Evolutionary conservation across 164 flowering plant species (phyloP).

Genomic region (Vitis amurensis): DNA sequence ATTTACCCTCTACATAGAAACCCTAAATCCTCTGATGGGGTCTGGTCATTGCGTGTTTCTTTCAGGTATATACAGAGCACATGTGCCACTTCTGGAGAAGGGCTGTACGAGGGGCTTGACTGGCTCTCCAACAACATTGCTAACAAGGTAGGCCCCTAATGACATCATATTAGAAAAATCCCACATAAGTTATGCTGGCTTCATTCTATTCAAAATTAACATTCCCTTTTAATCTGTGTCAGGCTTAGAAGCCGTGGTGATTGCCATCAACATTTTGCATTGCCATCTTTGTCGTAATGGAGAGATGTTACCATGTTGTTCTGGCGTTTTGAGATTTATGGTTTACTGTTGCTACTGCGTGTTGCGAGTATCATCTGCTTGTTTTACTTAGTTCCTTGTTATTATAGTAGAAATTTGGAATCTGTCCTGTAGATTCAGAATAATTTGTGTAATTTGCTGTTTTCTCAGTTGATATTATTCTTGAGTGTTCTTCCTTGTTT

Average conservation of each 20-base stretch:
- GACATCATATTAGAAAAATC: not conserved
- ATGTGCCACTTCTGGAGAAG: slow-evolving; percentile 35
- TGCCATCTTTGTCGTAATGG: not conserved
- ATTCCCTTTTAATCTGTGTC: not conserved
- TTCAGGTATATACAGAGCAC: slow-evolving; percentile 36
- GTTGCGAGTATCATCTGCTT: not conserved
- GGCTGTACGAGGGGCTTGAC: slow-evolving; percentile 32
- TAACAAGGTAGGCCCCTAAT: slow-evolving; percentile 20
- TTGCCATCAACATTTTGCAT: slow-evolving; percentile 2
- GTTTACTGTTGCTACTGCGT: not conserved
- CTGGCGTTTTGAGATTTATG: not conserved
- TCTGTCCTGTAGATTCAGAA: slow-evolving; percentile 19
- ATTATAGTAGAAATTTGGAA: slow-evolving; percentile 3
- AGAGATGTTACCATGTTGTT: slow-evolving; percentile 2
- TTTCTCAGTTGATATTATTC: no score
- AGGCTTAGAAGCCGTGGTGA: slow-evolving; percentile 10
- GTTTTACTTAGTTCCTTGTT: not conserved
- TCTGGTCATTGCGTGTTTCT: not conserved
- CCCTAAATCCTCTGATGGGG: not conserved
- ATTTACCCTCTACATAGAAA: no score
- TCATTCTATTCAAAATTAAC: not conserved
- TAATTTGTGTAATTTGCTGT: slow-evolving; percentile 5
- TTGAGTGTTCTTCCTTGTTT: no score
- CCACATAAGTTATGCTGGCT: not conserved
- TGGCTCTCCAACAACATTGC: slow-evolving; percentile 38